phyloP scores from a whole-genome alignment of 202 grass and related monocot genomes.

The Elaeis oleifera region DNA sequence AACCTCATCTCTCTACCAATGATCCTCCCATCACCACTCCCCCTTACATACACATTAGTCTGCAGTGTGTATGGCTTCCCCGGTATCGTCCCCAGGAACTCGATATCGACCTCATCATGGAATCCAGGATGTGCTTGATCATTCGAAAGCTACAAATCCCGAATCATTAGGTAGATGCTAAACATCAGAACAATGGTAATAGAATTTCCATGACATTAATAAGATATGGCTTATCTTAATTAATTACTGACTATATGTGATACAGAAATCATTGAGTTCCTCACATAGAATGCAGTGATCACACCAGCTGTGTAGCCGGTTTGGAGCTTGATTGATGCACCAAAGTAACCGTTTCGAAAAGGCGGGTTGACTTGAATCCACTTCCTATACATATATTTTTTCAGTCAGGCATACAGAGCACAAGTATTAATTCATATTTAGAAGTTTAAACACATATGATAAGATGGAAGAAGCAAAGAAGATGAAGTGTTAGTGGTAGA shows the following conservation, averaged over 20 bases:
- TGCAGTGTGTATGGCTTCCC: slow-evolving; percentile 12
- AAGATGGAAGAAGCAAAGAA: neutral
- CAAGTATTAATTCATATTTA: neutral
- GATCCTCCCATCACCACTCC: slow-evolving; percentile 7
- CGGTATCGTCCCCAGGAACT: neutral
- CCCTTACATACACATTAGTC: slow-evolving; percentile 11
- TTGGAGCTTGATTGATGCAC: slow-evolving; percentile 12
- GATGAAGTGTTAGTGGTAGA: neutral
- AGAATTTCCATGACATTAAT: too few relatives aligned
- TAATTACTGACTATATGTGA: too few relatives aligned
- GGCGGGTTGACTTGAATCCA: slow-evolving; percentile 9
- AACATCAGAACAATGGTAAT: too few relatives aligned
- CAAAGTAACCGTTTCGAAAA: slow-evolving; percentile 7
- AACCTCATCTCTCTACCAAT: slow-evolving; percentile 13
- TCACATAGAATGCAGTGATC: slow-evolving; percentile 10
- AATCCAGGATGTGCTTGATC: slow-evolving; percentile 2
- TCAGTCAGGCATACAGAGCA: neutral
- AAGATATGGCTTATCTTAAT: too few relatives aligned
- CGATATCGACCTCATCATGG: slow-evolving; percentile 15
- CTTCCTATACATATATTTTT: neutral
- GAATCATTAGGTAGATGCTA: too few relatives aligned
- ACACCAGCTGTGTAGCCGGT: slow-evolving; percentile 9
- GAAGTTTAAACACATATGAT: neutral
- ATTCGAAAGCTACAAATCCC: neutral
- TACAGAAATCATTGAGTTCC: neutral